Evolutionary conservation across 441 rosid genomes (phyloP).

Genomic region (Francoa sonchifolia): DNA sequence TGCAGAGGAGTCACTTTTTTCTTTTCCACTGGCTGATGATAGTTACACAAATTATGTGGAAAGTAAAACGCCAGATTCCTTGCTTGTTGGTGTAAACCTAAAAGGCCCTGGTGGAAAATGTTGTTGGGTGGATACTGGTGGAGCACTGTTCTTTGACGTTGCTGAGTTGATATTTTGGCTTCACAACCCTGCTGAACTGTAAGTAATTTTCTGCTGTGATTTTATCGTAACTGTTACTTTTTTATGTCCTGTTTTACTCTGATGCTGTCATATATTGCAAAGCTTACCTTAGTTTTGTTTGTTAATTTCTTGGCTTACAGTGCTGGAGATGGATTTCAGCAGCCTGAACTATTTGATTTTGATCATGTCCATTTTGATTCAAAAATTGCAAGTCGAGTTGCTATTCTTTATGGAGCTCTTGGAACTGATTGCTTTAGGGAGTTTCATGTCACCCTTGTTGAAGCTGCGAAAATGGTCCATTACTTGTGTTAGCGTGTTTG

Average conservation of each 20-base stretch:
- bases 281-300: conserved; percentile 12
- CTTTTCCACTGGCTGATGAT: conserved; percentile 71
- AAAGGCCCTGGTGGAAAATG: conserved; percentile 56
- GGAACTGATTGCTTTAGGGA: conserved; percentile 80
- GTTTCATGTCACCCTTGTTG: conserved; percentile 54
- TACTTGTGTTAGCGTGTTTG: not conserved
- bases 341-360: conserved; percentile 83
- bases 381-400: conserved; percentile 47
- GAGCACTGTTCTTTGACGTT: conserved; percentile 59
- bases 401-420: conserved; percentile 86
- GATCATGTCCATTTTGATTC: conserved; percentile 79
- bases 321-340: conserved; percentile 54
- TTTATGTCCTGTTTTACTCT: no score
- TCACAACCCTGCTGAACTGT: conserved; percentile 34
- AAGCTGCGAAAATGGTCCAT: conserved; percentile 69
- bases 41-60: conserved; percentile 20
- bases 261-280: not conserved
- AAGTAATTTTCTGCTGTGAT: conserved; percentile 17
- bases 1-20: conserved; percentile 93
- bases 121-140: conserved; percentile 95
- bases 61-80: conserved; percentile 26
- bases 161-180: conserved; percentile 64
- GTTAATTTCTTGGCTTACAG: conserved; percentile 26
- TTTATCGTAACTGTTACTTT: conserved; percentile 5
- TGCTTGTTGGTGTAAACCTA: conserved; percentile 50